Percentiles rank a stretch among this genome's conserved stretches.
These are phyloP conservation scores for Raddia guianensis DNA, from an alignment of 176 grass and related monocot species.

Conservation along the genomic window DNA sequence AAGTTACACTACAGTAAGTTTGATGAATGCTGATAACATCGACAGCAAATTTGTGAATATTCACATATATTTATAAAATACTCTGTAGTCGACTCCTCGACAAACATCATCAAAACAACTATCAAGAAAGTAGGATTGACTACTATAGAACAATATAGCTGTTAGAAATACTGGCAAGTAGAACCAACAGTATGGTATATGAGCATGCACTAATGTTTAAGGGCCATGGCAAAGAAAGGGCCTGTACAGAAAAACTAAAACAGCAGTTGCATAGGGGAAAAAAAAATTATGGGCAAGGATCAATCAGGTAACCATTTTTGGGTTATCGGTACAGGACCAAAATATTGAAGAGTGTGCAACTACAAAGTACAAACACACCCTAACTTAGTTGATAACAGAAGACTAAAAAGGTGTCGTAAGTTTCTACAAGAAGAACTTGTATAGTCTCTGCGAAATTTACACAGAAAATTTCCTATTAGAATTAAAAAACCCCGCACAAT, in stretches of 20 bases:
- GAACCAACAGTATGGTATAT: not conserved
- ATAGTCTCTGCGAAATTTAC: not conserved
- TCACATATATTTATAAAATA: not conserved
- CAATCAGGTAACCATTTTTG: not conserved
- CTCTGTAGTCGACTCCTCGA: not conserved
- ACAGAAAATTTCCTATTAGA: not conserved
- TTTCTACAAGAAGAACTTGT: not conserved
- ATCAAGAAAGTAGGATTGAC: not conserved
- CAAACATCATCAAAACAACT: not conserved
- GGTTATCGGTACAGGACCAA: not conserved
- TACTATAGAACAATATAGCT: not conserved
- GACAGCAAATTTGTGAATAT: not conserved
- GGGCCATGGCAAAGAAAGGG: not conserved
- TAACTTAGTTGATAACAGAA: not conserved
- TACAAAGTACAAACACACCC: not conserved
- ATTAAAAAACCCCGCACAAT: not conserved
- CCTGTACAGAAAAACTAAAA: not conserved
- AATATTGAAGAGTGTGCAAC: not conserved
- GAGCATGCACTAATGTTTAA: not conserved
- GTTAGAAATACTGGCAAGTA: not conserved
- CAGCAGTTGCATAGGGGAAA: not conserved
- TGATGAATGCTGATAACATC: not conserved
- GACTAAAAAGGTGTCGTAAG: not conserved
- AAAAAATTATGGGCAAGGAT: not conserved
- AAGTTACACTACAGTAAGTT: not conserved